Conservation (phyloP, 257 asterid genomes). For the Salvia miltiorrhiza region DNA sequence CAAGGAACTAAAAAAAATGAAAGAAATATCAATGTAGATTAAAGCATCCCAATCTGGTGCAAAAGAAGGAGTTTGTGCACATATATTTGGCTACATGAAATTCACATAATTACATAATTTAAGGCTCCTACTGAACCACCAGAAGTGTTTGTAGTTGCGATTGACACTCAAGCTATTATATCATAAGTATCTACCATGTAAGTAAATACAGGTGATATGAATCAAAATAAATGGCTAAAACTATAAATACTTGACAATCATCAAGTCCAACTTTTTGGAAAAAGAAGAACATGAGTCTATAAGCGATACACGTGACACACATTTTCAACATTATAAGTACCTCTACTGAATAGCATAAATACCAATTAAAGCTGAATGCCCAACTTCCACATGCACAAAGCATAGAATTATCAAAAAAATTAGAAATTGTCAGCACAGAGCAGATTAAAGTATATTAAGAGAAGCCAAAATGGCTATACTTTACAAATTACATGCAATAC, state of each 20-base stretch:
- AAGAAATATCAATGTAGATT: background rate
- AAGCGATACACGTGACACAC: constrained; percentile 1
- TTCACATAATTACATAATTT: background rate
- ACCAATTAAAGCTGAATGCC: constrained; percentile 7
- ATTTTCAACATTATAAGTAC: background rate
- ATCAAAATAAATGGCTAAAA: background rate
- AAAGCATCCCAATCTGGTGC: background rate
- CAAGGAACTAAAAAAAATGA: background rate
- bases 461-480: constrained; percentile 36
- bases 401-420: constrained; percentile 18
- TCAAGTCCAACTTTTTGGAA: background rate
- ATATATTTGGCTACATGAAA: background rate
- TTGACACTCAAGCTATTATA: background rate
- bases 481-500: constrained; percentile 41
- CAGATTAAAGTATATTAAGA: constrained; percentile 34
- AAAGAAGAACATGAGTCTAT: background rate
- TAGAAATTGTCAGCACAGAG: constrained; percentile 20
- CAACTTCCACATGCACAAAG: constrained; percentile 5
- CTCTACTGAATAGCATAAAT: background rate
- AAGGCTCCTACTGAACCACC: background rate
- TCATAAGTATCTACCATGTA: background rate
- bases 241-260: background rate
- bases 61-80: background rate
- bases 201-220: background rate
- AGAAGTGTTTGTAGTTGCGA: background rate